Percentiles rank a stretch among this genome's conserved stretches.
These are phyloP conservation scores for Oryza australiensis DNA, from an alignment of 176 grass and related monocot species.

Conservation along the genomic window DNA sequence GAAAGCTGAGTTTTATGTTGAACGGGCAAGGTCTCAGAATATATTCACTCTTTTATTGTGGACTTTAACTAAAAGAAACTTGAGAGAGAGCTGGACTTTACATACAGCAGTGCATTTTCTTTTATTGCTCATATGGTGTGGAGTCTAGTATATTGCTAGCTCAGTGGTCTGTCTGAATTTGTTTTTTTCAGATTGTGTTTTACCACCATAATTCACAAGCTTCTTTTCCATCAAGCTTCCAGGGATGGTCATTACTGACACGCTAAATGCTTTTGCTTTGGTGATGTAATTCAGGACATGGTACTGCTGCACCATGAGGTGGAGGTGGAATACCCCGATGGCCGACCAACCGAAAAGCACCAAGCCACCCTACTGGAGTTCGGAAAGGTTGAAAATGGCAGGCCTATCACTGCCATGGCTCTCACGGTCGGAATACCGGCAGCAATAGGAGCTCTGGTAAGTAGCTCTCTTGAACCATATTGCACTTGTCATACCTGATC, in stretches of 20 bases:
- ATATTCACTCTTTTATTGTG: neutral
- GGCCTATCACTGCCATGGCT: conserved; percentile 83
- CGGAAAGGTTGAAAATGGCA: conserved; percentile 64
- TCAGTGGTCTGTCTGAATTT: neutral
- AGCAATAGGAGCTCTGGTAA: conserved; percentile 82
- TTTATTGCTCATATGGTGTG: neutral
- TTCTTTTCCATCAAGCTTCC: neutral
- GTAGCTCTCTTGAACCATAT: conserved; percentile 41
- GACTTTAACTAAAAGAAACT: neutral
- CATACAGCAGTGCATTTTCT: neutral
- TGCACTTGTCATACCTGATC: neutral
- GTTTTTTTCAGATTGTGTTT: neutral
- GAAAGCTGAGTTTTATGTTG: neutral
- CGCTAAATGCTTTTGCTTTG: neutral
- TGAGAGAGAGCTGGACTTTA: neutral
- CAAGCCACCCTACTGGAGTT: conserved; percentile 79
- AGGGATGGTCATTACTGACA: neutral
- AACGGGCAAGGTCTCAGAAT: neutral
- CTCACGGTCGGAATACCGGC: conserved; percentile 87
- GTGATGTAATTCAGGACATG: conserved; percentile 76
- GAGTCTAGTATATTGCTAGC: neutral
- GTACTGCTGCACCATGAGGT: conserved; percentile 94
- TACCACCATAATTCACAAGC: neutral
- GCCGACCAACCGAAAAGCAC: conserved; percentile 68
- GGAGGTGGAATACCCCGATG: conserved; percentile 66